Base-by-base conservation (phyloP, 192 early-diverging fungal species). In the Coemansia sp. region DNA sequence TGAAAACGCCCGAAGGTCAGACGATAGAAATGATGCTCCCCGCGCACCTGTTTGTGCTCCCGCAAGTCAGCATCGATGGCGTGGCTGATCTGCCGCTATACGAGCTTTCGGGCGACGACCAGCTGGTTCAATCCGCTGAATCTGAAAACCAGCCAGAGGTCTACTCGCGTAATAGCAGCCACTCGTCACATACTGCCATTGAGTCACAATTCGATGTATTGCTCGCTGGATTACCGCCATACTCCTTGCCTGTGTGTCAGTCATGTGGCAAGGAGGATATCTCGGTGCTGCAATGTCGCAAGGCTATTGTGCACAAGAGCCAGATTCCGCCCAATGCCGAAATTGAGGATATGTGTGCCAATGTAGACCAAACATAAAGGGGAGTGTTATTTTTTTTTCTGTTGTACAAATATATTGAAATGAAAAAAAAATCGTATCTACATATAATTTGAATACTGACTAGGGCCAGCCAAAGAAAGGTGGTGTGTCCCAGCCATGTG, bases 211-310 rank as follows among this genome's bases (percentile, higher is more conserved):
- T 35, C 26, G 30, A 33, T n/a, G 26, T 9, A 30, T 11, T 14
- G 7, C 21, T 37, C 9, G 17, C 39, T n/a, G 40, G n/a, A 3
- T 59, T 68, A 55, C 67, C 67, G 26, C 58, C 67, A 4, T 68
- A 68, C 40, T 68, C 67, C 28, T 33, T 68, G 13, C 67, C 67
- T 6, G 58, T 68, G n/a, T 68, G 67, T 16, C 43, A 50, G 39
- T 68, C 67, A 17, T 68, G 67, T 37, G 67, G 67, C 42, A 68
- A 68, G 59, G 67, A 68, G 33, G 67, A 68, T 40, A 49, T 68
- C 26, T 68, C 67, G 9, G 67, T 68, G 28, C 44, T 68, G 9
- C 57, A 68, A 19, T 68, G 67, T 44, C 67, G 43, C 39, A 43
- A 11, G 11, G 67, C 67, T 8, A 68, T 68, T 46, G 55, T 68